phyloP scores from a whole-genome alignment of 345 rosid species.

The Arabidopsis suecica region DNA sequence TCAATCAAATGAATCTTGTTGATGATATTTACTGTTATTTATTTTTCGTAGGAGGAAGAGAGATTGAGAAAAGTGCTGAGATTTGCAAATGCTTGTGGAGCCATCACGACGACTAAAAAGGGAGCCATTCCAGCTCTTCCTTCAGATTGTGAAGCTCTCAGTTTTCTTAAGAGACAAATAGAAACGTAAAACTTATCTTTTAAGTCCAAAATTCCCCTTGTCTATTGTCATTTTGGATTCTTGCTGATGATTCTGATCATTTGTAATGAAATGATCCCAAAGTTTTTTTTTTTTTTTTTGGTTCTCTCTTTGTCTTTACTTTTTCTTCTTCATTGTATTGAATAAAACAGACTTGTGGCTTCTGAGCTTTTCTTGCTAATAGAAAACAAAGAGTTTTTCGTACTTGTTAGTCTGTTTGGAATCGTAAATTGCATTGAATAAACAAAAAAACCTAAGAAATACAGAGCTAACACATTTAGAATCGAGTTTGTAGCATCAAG shows the following conservation, averaged over 20 bases:
- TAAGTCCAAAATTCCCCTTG: neutral
- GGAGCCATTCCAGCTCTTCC: constrained; percentile 99
- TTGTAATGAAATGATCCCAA: neutral
- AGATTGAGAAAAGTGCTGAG: constrained; percentile 68
- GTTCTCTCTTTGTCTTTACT: neutral
- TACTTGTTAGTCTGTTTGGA: too few species aligned
- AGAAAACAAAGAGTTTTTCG: too few species aligned
- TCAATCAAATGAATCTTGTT: neutral
- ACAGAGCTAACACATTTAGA: neutral
- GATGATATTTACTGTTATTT: neutral
- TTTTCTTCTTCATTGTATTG: neutral
- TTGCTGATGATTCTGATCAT: constrained; percentile 14
- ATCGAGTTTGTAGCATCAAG: neutral
- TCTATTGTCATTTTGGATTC: constrained; percentile 7
- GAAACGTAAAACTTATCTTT: neutral
- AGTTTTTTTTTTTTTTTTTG: neutral
- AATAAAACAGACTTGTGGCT: neutral
- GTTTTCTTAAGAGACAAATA: constrained; percentile 47
- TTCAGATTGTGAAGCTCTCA: constrained; percentile 53
- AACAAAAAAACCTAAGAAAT: neutral
- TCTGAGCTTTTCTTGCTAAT: too few species aligned
- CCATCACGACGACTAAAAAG: constrained; percentile 92
- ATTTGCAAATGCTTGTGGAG: constrained; percentile 92
- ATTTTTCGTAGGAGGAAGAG: constrained; percentile 59
- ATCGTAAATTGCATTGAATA: too few species aligned